Evolutionary conservation across 352 stramenopile species (phyloP).

Genomic region (Phytophthora palmivora): DNA sequence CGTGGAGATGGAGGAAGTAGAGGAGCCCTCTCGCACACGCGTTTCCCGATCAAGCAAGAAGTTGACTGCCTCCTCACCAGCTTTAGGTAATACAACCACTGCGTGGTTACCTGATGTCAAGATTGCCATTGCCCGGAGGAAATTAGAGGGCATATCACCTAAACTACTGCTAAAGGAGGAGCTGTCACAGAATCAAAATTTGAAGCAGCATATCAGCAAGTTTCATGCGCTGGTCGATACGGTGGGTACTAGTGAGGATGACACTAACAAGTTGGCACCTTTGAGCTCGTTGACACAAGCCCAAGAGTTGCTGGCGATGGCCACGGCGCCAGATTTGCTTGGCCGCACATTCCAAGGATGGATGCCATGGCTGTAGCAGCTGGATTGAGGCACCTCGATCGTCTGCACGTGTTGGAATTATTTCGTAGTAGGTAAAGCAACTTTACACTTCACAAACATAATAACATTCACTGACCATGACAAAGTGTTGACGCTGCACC

Average conservation of each 20-base stretch:
- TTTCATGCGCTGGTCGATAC: slow-evolving; percentile 69
- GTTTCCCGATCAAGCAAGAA: slow-evolving; percentile 27
- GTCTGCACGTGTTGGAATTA: not conserved
- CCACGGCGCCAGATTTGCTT: slow-evolving; percentile 82
- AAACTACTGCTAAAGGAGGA: slow-evolving; percentile 75
- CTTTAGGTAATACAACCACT: slow-evolving; percentile 10
- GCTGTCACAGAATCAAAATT: slow-evolving; percentile 69
- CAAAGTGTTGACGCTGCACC: not conserved
- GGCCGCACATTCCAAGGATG: slow-evolving; percentile 83
- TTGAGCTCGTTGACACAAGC: slow-evolving; percentile 80
- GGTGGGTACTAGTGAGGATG: slow-evolving; percentile 23
- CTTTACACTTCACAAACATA: not conserved
- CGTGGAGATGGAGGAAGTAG: slow-evolving; percentile 41
- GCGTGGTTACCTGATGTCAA: slow-evolving; percentile 82
- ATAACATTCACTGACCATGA: not conserved
- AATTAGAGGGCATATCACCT: slow-evolving; percentile 82
- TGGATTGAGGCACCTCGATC: too few relatives aligned
- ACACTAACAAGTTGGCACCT: slow-evolving; percentile 19
- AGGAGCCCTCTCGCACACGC: slow-evolving; percentile 16
- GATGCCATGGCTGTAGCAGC: slow-evolving; percentile 75
- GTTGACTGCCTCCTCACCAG: slow-evolving; percentile 7
- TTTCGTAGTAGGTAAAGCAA: not conserved
- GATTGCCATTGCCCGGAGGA: slow-evolving; percentile 74
- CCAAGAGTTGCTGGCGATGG: slow-evolving; percentile 82
- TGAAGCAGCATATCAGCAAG: slow-evolving; percentile 59